Evolutionary conservation across 768 basidiomycete species (phyloP).

Genomic region (Pulveroboletus sp.): DNA sequence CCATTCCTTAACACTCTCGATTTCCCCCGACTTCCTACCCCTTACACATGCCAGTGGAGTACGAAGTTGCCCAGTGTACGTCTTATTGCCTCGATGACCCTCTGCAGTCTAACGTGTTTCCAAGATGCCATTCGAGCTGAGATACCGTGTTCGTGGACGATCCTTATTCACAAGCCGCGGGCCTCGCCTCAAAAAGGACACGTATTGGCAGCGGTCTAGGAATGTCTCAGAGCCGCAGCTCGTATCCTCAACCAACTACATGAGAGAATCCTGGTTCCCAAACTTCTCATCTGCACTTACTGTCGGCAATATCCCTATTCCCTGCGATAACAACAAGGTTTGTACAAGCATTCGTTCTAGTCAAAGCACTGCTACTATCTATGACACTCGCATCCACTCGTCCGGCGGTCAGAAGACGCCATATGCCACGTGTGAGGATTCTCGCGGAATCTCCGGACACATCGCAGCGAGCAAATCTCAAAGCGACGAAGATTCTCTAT

Average conservation of each 20-base stretch:
- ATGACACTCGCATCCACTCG: not conserved
- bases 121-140: not conserved
- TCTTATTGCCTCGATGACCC: not conserved
- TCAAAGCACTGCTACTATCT: not conserved
- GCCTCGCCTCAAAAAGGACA: not conserved
- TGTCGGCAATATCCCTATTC: slow-evolving; percentile 6
- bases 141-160: slow-evolving; percentile 2
- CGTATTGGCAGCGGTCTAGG: slow-evolving; percentile 3
- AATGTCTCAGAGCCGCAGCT: slow-evolving; percentile 26
- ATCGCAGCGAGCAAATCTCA: not conserved
- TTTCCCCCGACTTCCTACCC: slow-evolving; percentile 10
- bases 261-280: slow-evolving; percentile 18
- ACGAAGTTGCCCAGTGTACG: slow-evolving; percentile 5
- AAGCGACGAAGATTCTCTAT: slow-evolving; percentile 20
- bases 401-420: not conserved
- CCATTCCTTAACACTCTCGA: slow-evolving; percentile 22
- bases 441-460: not conserved
- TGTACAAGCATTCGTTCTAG: not conserved
- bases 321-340: slow-evolving; percentile 1
- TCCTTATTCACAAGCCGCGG: not conserved
- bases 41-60: slow-evolving; percentile 1
- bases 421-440: not conserved
- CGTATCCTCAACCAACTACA: slow-evolving; percentile 13
- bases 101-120: not conserved
- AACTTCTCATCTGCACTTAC: slow-evolving; percentile 9